These are phyloP conservation scores for Pochonia chlamydosporia DNA, from an alignment of 2,329 filamentous ascomycete species.

Conservation along the genomic window DNA sequence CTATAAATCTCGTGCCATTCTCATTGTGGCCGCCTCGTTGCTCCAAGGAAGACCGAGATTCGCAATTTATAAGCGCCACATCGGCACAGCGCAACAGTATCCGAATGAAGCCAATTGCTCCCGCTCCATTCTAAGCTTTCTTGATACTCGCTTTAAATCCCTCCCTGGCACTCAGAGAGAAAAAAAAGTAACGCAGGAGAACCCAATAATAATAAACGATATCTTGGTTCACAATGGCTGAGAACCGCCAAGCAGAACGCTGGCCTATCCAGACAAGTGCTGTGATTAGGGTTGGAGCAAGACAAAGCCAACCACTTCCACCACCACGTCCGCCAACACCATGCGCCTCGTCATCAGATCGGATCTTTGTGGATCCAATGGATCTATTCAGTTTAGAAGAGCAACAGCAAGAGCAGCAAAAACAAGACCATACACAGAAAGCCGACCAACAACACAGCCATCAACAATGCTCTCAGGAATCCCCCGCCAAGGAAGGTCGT, in stretches of 20 bases:
- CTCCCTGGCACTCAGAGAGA: background rate
- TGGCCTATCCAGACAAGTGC: slow-evolving; percentile 46
- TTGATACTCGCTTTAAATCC: background rate
- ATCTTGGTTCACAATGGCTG: slow-evolving; percentile 13
- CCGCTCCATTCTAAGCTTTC: background rate
- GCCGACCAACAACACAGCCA: background rate
- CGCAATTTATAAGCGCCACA: background rate
- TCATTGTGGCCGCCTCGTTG: background rate
- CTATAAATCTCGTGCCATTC: no score
- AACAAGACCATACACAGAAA: no score
- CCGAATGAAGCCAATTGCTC: background rate
- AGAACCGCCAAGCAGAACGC: slow-evolving; percentile 21
- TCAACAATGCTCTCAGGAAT: slow-evolving; percentile 6
- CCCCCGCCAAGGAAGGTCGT: slow-evolving; percentile 22
- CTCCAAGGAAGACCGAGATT: background rate
- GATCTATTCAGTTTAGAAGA: slow-evolving; percentile 32
- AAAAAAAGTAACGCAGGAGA: background rate
- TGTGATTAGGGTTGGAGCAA: slow-evolving; percentile 38
- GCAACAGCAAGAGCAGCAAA: background rate
- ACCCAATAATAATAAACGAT: no score
- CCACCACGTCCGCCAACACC: slow-evolving; percentile 46
- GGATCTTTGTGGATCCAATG: slow-evolving; percentile 27
- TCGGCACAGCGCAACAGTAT: background rate
- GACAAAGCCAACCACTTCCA: slow-evolving; percentile 32
- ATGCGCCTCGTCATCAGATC: slow-evolving; percentile 30